phyloP scores from a whole-genome alignment of 441 rosid genomes.

The Mallotus repandus region DNA sequence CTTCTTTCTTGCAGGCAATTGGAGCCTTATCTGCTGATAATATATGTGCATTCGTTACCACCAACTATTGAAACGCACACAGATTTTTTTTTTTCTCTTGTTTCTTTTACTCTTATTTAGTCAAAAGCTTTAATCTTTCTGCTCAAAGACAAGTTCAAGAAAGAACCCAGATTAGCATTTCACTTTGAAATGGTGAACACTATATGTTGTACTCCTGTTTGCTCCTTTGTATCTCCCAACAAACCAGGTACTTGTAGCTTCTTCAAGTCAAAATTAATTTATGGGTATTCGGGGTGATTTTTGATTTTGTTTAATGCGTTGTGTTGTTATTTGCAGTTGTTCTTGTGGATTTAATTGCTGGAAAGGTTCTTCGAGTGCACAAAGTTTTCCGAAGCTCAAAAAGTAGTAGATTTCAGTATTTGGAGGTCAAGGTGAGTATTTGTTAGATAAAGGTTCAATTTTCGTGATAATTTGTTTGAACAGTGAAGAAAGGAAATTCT shows the following conservation, averaged over 20 bases:
- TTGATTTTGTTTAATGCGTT: not conserved
- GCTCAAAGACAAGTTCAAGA: not conserved
- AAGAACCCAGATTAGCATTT: slow-evolving; percentile 13
- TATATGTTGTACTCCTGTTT: slow-evolving; percentile 45
- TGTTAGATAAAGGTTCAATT: slow-evolving; percentile 7
- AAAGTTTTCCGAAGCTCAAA: slow-evolving; percentile 42
- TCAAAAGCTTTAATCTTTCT: slow-evolving; percentile 5
- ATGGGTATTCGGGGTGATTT: not conserved
- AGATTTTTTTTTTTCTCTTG: not conserved
- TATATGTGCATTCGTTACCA: slow-evolving; percentile 9
- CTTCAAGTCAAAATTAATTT: not conserved
- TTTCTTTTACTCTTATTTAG: not conserved
- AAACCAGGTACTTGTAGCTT: slow-evolving; percentile 37
- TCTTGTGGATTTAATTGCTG: slow-evolving; percentile 37
- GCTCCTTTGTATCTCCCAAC: slow-evolving; percentile 40
- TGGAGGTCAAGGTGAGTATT: slow-evolving; percentile 57
- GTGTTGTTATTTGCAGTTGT: slow-evolving; percentile 29
- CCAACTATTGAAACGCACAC: slow-evolving; percentile 18
- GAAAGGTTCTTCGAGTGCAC: slow-evolving; percentile 44
- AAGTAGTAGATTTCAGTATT: slow-evolving; percentile 47
- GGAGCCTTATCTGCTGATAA: slow-evolving; percentile 34
- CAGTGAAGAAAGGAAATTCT: not conserved
- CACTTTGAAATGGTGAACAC: slow-evolving; percentile 51
- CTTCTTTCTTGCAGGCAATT: not conserved
- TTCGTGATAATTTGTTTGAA: not conserved